Percentiles rank a stretch among this genome's conserved stretches.
These are phyloP conservation scores for Pascua guehoae DNA, from an alignment of 1,284 basidiomycete genomes.

Conservation along the genomic window DNA sequence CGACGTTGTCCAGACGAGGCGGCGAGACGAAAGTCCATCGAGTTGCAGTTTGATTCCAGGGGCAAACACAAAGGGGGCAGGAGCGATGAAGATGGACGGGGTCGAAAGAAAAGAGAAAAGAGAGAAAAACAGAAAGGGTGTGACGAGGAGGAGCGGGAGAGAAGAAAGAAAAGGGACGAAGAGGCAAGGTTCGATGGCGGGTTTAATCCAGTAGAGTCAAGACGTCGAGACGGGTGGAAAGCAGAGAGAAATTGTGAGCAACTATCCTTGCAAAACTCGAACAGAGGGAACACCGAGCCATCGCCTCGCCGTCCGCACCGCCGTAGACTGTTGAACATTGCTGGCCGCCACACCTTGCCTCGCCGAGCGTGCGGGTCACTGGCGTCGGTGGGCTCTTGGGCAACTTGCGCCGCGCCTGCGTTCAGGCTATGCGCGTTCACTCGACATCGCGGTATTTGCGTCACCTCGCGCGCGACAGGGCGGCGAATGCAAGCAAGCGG, in stretches of 20 bases:
- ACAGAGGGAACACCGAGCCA: slow-evolving; percentile 28
- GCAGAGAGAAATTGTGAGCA: slow-evolving; percentile 11
- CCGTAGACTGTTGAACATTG: too few species aligned
- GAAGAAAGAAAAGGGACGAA: too few species aligned
- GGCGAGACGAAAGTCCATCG: not conserved
- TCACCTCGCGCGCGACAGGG: too few species aligned
- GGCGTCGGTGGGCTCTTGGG: slow-evolving; percentile 6
- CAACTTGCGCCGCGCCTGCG: not conserved
- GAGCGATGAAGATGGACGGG: not conserved
- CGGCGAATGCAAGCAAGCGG: not conserved
- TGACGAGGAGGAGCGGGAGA: too few species aligned
- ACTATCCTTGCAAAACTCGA: slow-evolving; percentile 15
- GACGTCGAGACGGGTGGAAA: not conserved
- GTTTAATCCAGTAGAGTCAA: not conserved
- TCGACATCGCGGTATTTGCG: too few species aligned
- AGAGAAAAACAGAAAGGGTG: not conserved
- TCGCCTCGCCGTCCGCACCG: not conserved
- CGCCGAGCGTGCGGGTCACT: not conserved
- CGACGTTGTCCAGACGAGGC: not conserved
- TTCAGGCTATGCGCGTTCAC: too few species aligned
- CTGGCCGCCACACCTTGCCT: slow-evolving; percentile 3
- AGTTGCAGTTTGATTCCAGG: not conserved
- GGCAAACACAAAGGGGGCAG: not conserved
- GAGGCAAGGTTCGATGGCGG: too few species aligned
- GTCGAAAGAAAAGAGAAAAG: not conserved